Percentiles rank a stretch among this genome's conserved stretches.
phyloP scores from a whole-genome alignment of 495 filamentous ascomycete species.

The Daldinia decipiens region DNA sequence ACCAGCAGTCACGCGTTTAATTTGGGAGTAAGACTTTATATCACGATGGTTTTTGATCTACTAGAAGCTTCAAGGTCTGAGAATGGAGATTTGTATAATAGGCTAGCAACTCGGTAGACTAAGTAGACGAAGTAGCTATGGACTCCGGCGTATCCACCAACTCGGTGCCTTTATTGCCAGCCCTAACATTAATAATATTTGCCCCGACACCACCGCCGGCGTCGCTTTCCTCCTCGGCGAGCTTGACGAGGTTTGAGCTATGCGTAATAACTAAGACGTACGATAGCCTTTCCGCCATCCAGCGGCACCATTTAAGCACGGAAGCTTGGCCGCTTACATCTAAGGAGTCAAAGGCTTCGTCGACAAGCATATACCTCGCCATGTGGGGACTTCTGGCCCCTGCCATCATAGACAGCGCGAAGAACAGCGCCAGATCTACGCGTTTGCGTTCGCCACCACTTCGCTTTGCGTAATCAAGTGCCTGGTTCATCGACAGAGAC shows the following conservation, averaged over 20 bases:
- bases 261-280: constrained; percentile 47
- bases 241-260: constrained; percentile 23
- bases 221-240: constrained; percentile 22
- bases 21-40: not conserved
- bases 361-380: constrained; percentile 49
- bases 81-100: not conserved
- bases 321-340: constrained; percentile 46
- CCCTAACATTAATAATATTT: constrained; percentile 28
- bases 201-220: constrained; percentile 25
- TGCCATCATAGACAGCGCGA: constrained; percentile 47
- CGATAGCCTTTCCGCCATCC: constrained; percentile 35
- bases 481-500: constrained; percentile 28
- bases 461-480: constrained; percentile 47
- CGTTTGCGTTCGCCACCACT: constrained; percentile 52
- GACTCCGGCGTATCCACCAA: constrained; percentile 1
- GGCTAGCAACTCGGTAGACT: not conserved
- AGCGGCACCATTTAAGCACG: constrained; percentile 43
- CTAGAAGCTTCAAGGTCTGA: not conserved
- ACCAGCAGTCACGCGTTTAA: not conserved
- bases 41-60: not conserved
- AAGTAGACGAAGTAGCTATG: not conserved
- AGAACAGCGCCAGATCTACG: constrained; percentile 51
- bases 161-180: constrained; percentile 21
- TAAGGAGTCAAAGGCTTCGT: constrained; percentile 50
- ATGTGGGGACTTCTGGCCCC: constrained; percentile 44